A percentile compares a stretch with the other conserved stretches of the same genome.
These are phyloP conservation scores for Flueggea neowawraea DNA, from an alignment of 441 rosid species.

Conservation along the genomic window DNA sequence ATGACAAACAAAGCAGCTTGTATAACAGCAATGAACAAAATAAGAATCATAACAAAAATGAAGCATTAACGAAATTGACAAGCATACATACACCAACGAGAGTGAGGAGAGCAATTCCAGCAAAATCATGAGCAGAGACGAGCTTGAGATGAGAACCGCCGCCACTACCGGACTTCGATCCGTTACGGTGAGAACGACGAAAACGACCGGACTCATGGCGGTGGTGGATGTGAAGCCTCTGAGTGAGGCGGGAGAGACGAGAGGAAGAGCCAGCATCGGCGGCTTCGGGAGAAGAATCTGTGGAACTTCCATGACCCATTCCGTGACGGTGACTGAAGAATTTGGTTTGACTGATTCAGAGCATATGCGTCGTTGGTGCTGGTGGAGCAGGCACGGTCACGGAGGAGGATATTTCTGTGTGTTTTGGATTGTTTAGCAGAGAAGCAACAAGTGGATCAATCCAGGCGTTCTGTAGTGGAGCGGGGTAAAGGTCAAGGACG, in stretches of 20 bases:
- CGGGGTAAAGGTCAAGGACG: too few relatives aligned
- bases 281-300: conserved; percentile 15
- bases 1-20: too few relatives aligned
- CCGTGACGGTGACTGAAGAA: too few relatives aligned
- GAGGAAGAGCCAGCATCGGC: conserved; percentile 13
- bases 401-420: too few relatives aligned
- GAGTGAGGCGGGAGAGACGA: conserved; percentile 32
- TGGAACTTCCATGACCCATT: conserved; percentile 58
- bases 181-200: conserved; percentile 18
- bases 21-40: neutral
- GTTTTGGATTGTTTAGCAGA: too few relatives aligned
- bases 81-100: conserved; percentile 39
- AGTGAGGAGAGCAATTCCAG: conserved; percentile 89
- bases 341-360: too few relatives aligned
- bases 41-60: neutral
- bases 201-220: conserved; percentile 23
- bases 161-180: conserved; percentile 15
- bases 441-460: too few relatives aligned
- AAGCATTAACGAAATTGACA: neutral
- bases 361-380: too few relatives aligned
- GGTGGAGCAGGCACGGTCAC: too few relatives aligned
- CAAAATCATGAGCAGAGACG: conserved; percentile 54
- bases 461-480: too few relatives aligned
- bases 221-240: conserved; percentile 42
- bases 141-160: conserved; percentile 23